phyloP scores from a whole-genome alignment of 495 filamentous ascomycete species.

The Neurospora pannonica region DNA sequence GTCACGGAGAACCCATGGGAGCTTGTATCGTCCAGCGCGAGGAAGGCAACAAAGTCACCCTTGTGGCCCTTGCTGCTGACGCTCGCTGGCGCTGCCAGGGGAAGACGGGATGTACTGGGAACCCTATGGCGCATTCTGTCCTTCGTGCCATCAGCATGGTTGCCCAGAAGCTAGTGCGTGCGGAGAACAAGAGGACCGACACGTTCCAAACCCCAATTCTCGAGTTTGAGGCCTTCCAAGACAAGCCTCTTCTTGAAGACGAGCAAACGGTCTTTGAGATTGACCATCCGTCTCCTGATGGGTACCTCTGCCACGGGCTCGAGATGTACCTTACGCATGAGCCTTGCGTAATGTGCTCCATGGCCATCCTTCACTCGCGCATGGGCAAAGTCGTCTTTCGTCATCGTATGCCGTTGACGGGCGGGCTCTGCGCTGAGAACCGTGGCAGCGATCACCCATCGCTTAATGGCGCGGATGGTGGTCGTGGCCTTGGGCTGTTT shows the following conservation, averaged over 20 bases:
- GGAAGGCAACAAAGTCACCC: constrained; percentile 23
- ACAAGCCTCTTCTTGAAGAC: constrained; percentile 29
- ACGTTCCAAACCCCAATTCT: constrained; percentile 17
- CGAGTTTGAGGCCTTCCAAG: constrained; percentile 40
- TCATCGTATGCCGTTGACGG: constrained; percentile 50
- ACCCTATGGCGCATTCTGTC: constrained; percentile 71
- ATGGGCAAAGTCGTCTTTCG: constrained; percentile 78
- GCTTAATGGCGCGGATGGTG: constrained; percentile 27
- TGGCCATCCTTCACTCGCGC: constrained; percentile 87
- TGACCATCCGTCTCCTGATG: constrained; percentile 45
- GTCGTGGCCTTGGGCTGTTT: constrained; percentile 70
- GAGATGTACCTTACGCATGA: constrained; percentile 91
- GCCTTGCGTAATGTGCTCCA: constrained; percentile 91
- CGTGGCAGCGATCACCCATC: constrained; percentile 26
- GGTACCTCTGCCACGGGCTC: constrained; percentile 89
- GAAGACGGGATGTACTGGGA: constrained; percentile 42
- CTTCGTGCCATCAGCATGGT: constrained; percentile 86
- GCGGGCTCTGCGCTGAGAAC: constrained; percentile 45
- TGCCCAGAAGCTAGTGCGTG: constrained; percentile 54
- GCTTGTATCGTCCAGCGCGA: constrained; percentile 69
- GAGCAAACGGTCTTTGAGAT: constrained; percentile 33
- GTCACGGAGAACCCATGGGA: constrained; percentile 60
- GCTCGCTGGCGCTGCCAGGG: constrained; percentile 53
- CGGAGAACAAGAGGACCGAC: constrained; percentile 25
- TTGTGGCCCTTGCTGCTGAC: constrained; percentile 72